Evolutionary conservation across 148 eudicot genomes (phyloP).

Genomic region (Nepenthes mirabilis): DNA sequence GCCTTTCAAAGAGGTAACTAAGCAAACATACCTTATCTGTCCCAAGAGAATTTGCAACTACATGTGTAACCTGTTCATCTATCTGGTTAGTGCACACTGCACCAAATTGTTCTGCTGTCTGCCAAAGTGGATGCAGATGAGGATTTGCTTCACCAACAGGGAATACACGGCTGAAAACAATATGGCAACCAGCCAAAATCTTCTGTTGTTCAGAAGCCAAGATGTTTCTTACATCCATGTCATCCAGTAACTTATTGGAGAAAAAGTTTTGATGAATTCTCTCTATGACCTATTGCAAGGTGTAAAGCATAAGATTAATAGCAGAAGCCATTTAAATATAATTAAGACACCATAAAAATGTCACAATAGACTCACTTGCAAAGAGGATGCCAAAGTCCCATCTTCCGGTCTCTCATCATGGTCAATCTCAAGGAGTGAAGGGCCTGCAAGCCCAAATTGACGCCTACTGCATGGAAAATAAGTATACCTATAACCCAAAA

Average conservation of each 20-base stretch:
- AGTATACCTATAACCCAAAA: constrained; percentile 48
- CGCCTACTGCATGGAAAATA: constrained; percentile 96
- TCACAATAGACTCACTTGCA: constrained; percentile 45
- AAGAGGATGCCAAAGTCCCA: constrained; percentile 84
- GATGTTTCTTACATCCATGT: constrained; percentile 88
- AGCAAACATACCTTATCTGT: constrained; percentile 65
- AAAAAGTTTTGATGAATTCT: constrained; percentile 74
- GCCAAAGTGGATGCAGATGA: constrained; percentile 88
- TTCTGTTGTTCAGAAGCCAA: constrained; percentile 83
- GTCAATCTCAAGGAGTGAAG: constrained; percentile 96
- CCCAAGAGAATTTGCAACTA: constrained; percentile 85
- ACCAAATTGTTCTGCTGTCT: constrained; percentile 97
- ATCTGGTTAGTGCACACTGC: constrained; percentile 82
- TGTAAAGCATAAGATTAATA: constrained; percentile 3
- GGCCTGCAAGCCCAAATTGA: constrained; percentile 94
- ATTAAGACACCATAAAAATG: background rate
- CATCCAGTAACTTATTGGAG: constrained; percentile 56
- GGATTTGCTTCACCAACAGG: constrained; percentile 88
- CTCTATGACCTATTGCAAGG: constrained; percentile 65
- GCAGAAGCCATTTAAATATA: background rate
- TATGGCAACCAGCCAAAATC: constrained; percentile 68
- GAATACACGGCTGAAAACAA: constrained; percentile 83
- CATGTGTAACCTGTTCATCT: constrained; percentile 92
- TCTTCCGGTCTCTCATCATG: constrained; percentile 95
- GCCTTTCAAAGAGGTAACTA: background rate